Base-by-base conservation (phyloP, 495 filamentous ascomycete species). In the Trichoderma virens region DNA sequence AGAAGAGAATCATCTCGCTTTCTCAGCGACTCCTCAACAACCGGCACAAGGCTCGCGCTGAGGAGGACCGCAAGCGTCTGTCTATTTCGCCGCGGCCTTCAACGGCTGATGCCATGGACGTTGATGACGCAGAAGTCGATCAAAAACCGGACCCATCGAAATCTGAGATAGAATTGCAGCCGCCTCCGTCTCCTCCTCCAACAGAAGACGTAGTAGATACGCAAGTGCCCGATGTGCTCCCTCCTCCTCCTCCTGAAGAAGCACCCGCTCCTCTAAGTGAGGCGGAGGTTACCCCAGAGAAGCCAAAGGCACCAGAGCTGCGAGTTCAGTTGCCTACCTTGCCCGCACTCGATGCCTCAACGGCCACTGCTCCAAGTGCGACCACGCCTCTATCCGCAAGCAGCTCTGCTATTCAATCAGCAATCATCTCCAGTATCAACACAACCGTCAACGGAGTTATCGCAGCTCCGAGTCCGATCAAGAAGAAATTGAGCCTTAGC, bases 401-500 rank as follows among this genome's bases (percentile, higher is more conserved):
- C 13, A 73, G 75, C 38, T 74, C 79, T 13, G 45, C 76, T 1
- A 67, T 76, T 0, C 85, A 85, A 45, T 86, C 87, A 0, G 82
- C 87, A 18, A 79, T 82, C 61, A 74, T 41, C 7, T 23, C 76
- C 5, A 70, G 69, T 23, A 66, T 84, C 64, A 73, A 77, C 14
- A 72, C 77, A 47, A 70, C 80, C 1, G 70, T 78, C 35, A 80
- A 80, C 61, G 76, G 77, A 4, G 67, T 74, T 11, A 71, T 74
- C 0, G 79, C 80, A 16, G 77, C 77, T 20, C 82, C 86, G 3
- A 88, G 83, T 62, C 88, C 88, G 8, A 74, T 83, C 41, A 85
- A 85, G 75, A 92, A 90, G 77, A 87, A 87, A 69, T 68, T 92
- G 41, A 92, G 86, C 67, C 70, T 91, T n/a, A 87, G 87, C 71